Base-by-base conservation (phyloP, 116 monocot species). In the Cymodocea nodosa region DNA sequence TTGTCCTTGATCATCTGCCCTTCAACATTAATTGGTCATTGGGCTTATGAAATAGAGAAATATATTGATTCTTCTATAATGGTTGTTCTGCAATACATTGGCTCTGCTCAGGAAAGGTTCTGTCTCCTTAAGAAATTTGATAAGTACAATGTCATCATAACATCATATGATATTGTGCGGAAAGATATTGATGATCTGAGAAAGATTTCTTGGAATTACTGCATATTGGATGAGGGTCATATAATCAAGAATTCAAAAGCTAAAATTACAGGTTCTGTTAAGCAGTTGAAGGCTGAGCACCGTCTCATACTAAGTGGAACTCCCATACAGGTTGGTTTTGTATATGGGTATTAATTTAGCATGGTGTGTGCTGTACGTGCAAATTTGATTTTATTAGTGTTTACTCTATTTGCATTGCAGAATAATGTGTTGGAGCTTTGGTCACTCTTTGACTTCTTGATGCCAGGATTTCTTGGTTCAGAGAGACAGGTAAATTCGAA, bases 231-330 rank as follows among this genome's bases (percentile, higher is more conserved):
- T 77, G 97, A 98, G 68, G 97, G 97, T 0, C 97, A 98, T 74
- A 92, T 98, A 57, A 98, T 98, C 24, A 98, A 92, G 76, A 98
- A 84, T 65, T 78, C 97, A 30, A 98, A 70, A 76, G 92, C 97
- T 67, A 92, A 92, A 77, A 86, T 98, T 63, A 89, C 97, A 65
- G 18, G 59, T 75, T 83, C 92, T 51, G 88, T 98, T 52, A 98
- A 98, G 58, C 85, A 84, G 58, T 72, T 98, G 63, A 91, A 88
- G 78, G 83, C 92, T 66, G 84, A 98, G 64, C 78, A 89, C 63
- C 92, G 97, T 36, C 97, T 98, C 86, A 86, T 98, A 62, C 80
- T 98, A 71, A 98, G 92, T 75, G 97, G 97, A 59, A 98, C 97
- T 15, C 97, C 97, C 52, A 92, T 98, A 62, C 97, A 97, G 85